phyloP scores from a whole-genome alignment of 805 yeast species.

The Spathaspora hagerdaliae region DNA sequence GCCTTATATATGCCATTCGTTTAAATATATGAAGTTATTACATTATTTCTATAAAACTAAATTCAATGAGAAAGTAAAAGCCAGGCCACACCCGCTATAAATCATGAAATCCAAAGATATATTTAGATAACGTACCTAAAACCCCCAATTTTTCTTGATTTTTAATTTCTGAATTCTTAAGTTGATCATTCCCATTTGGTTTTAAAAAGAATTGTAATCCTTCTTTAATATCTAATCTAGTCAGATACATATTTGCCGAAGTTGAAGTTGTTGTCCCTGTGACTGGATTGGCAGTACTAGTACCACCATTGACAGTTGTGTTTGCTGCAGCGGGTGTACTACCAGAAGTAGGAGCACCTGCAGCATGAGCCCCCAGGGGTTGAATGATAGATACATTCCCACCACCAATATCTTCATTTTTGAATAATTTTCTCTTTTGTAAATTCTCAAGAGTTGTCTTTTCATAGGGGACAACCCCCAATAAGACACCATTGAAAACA shows the following conservation, averaged over 20 bases:
- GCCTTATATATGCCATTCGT: too few relatives aligned
- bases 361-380: neutral
- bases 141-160: conserved; percentile 27
- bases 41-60: neutral
- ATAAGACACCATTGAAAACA: conserved; percentile 60
- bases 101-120: conserved; percentile 42
- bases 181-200: conserved; percentile 4
- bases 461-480: conserved; percentile 68
- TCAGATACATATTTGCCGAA: conserved; percentile 13
- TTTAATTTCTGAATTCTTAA: conserved; percentile 4
- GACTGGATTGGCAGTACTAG: neutral
- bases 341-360: neutral
- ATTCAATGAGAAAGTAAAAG: too few relatives aligned
- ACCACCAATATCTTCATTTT: conserved; percentile 48
- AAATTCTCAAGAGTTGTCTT: conserved; percentile 59
- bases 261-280: conserved; percentile 4
- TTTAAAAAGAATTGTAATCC: conserved; percentile 35
- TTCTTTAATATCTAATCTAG: conserved; percentile 35
- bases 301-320: neutral
- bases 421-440: conserved; percentile 39
- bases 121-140: conserved; percentile 29
- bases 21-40: neutral
- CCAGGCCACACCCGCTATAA: conserved; percentile 25
- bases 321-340: neutral
- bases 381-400: conserved; percentile 9